Percentiles rank a stretch among this genome's conserved stretches.
Evolutionary conservation across 2,329 filamentous ascomycete genomes (phyloP).

Genomic region (Diaporthe ilicicola): DNA sequence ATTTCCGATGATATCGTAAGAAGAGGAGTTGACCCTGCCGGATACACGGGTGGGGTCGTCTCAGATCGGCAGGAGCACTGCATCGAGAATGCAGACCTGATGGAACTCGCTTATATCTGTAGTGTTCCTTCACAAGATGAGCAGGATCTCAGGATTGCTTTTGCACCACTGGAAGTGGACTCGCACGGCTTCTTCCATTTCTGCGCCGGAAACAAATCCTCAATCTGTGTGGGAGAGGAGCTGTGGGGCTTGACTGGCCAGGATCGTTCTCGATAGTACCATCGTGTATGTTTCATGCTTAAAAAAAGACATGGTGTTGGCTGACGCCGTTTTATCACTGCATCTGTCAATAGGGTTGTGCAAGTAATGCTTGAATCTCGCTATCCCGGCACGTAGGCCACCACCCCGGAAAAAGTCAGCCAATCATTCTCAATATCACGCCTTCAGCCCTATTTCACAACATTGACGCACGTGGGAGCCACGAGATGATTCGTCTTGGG

Average conservation of each 20-base stretch:
- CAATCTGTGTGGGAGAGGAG: not conserved
- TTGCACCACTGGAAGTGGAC: not conserved
- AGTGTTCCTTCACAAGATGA: not conserved
- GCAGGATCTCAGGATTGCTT: not conserved
- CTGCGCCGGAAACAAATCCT: not conserved
- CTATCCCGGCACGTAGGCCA: not conserved
- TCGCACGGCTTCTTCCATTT: not conserved
- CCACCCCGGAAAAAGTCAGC: not conserved
- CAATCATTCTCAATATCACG: not conserved
- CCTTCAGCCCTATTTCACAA: not conserved
- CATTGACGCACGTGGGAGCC: not conserved
- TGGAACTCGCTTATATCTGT: not conserved
- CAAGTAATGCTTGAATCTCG: not conserved
- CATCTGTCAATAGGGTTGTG: too few relatives aligned
- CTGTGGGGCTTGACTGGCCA: not conserved
- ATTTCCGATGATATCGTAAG: not conserved
- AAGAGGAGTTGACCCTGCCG: conserved; percentile 1
- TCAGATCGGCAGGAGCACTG: not conserved
- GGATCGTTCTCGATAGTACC: too few relatives aligned
- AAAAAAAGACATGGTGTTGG: too few relatives aligned
- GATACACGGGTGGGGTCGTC: not conserved
- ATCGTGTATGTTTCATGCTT: not conserved
- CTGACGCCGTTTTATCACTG: not conserved
- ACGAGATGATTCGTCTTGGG: not conserved
- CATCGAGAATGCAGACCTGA: not conserved